Conservation (phyloP, 768 basidiomycete species). For the Agaricus bisporus region DNA sequence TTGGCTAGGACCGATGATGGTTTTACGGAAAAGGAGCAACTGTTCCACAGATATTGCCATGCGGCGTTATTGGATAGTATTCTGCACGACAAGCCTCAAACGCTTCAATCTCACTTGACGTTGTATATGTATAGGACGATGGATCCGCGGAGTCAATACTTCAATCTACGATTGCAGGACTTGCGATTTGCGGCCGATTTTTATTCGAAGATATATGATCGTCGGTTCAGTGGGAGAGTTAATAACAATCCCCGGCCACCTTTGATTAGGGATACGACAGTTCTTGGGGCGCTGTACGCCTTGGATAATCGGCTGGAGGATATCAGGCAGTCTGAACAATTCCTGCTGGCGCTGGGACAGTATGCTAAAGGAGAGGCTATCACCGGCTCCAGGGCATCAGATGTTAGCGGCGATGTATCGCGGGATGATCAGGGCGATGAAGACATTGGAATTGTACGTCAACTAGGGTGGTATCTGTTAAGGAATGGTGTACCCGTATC, state of each 20-base stretch:
- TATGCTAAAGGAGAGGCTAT: slow-evolving; percentile 53
- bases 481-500: slow-evolving; percentile 67
- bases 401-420: background rate
- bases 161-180: slow-evolving; percentile 66
- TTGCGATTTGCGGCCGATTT: slow-evolving; percentile 72
- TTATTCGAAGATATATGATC: slow-evolving; percentile 68
- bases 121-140: slow-evolving; percentile 65
- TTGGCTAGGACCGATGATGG: slow-evolving; percentile 55
- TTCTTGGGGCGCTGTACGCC: slow-evolving; percentile 57
- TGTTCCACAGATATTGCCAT: slow-evolving; percentile 69
- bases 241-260: slow-evolving; percentile 63
- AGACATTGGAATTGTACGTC: slow-evolving; percentile 20
- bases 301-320: slow-evolving; percentile 53
- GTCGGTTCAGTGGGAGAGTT: slow-evolving; percentile 64
- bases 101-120: slow-evolving; percentile 68
- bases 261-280: slow-evolving; percentile 66
- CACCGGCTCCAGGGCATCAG: slow-evolving; percentile 13
- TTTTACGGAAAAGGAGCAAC: slow-evolving; percentile 49
- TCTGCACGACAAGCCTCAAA: slow-evolving; percentile 82
- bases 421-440: slow-evolving; percentile 13
- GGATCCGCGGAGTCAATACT: slow-evolving; percentile 50
- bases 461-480: slow-evolving; percentile 67
- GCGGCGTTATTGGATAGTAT: slow-evolving; percentile 81
- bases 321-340: slow-evolving; percentile 33
- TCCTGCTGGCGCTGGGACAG: slow-evolving; percentile 36